Evolutionary conservation across 129 eudicot genomes (phyloP), one percentile per base, ranked within the genome.

Genomic region (Flaveria brownii): DNA sequence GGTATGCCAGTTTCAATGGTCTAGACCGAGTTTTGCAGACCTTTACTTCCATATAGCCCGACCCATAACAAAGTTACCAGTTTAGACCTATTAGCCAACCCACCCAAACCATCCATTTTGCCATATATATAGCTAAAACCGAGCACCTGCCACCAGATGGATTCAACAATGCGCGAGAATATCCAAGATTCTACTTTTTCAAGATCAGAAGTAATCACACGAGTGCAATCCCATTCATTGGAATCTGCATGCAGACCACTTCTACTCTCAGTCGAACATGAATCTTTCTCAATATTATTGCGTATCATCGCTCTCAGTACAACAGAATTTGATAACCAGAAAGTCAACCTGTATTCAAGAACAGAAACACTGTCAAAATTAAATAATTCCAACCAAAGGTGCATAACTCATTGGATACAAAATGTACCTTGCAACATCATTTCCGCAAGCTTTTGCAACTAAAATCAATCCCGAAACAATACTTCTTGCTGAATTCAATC

Each of bases 81-180:
- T 55, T 52, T 17, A 11, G 39, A 39, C 50, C 18, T 14, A 39
- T 39, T 6, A 55, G 39, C 57, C 45, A 12, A 9, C 77, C 41
- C 23, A 1, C 59, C 62, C 1, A 1, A 25, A 10, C 62, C 30
- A 8, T 0, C 70, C 78, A 22, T 41, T 74, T 45, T 43, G 45
- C 30, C 70, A 47, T 64, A 65, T 42, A 51, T 45, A 45, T 43
- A 61, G 25, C 26, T 65, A 50, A 36, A 65, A 22, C 36, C 4
- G 26, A n/a, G 81, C 73, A 16, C 98, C 98, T 94, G 97, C 96
- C 96, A 94, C 98, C 98, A 94, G 78, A 94, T 77, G 33, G 97
- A 91, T 85, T 94, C 97, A 61, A 94, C 86, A 67, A 94, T 86
- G 59, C 88, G 86, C 16, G 88, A 82, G 77, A 89, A 94, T 78